A percentile compares a stretch with the other conserved stretches of the same genome.
These are phyloP conservation scores for Combretum micranthum DNA, from an alignment of 345 rosid species.

Conservation along the genomic window DNA sequence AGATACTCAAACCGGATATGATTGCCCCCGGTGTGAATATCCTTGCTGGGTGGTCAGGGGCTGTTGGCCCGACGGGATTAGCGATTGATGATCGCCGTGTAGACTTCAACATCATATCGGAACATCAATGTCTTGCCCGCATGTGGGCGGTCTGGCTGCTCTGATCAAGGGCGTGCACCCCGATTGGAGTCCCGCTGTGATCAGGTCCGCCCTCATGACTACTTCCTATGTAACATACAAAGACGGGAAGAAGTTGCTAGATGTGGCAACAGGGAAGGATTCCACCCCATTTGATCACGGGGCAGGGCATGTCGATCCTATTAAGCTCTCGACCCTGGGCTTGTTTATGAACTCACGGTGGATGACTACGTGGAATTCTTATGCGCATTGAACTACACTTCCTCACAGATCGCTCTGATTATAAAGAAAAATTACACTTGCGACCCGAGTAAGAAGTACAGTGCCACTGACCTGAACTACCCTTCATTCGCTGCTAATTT, in stretches of 20 bases:
- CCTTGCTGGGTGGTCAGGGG: conserved; percentile 65
- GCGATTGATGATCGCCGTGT: conserved; percentile 40
- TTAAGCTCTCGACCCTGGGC: conserved; percentile 69
- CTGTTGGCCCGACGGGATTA: conserved; percentile 47
- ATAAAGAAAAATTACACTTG: conserved; percentile 46
- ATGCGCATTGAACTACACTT: conserved; percentile 62
- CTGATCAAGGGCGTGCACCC: conserved; percentile 63
- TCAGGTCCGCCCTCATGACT: conserved; percentile 86
- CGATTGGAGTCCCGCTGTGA: conserved; percentile 86
- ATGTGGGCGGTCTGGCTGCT: conserved; percentile 80
- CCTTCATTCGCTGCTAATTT: conserved; percentile 66
- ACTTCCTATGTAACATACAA: conserved; percentile 65
- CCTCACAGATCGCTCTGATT: conserved; percentile 33
- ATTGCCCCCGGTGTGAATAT: conserved; percentile 87
- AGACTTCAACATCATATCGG: conserved; percentile 71
- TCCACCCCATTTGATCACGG: conserved; percentile 79
- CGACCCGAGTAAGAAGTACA: conserved; percentile 35
- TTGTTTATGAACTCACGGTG: conserved; percentile 58
- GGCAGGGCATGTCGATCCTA: conserved; percentile 83
- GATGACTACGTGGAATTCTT: conserved; percentile 66
- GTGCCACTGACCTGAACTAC: conserved; percentile 54
- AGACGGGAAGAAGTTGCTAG: conserved; percentile 43
- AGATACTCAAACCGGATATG: conserved; percentile 73
- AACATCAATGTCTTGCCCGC: conserved; percentile 95
- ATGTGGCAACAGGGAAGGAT: conserved; percentile 48